A percentile compares a stretch with the other conserved stretches of the same genome.
phyloP scores from a whole-genome alignment of 345 rosid species.

The Pistacia integerrima region DNA sequence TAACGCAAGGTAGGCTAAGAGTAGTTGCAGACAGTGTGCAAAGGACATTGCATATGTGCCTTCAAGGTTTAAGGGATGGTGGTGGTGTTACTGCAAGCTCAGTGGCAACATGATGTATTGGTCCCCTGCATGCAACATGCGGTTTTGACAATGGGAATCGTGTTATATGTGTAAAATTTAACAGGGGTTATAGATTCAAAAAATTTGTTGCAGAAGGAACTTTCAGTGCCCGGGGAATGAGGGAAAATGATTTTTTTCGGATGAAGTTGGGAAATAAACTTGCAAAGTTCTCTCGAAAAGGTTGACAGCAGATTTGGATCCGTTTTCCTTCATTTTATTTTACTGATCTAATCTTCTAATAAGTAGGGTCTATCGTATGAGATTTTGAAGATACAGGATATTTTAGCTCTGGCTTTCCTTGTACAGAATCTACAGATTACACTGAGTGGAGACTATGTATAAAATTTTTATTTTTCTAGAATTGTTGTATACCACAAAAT shows the following conservation, averaged over 20 bases:
- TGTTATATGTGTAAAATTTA: background rate
- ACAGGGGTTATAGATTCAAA: background rate
- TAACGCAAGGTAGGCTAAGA: slow-evolving; percentile 71
- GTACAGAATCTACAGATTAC: background rate
- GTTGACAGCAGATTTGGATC: background rate
- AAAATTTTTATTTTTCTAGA: background rate
- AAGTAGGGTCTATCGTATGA: slow-evolving; percentile 7
- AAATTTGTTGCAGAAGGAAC: background rate
- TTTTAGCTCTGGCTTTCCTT: background rate
- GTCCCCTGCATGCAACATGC: background rate
- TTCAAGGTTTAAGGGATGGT: slow-evolving; percentile 74
- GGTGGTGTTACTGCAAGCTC: slow-evolving; percentile 36
- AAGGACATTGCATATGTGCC: slow-evolving; percentile 60
- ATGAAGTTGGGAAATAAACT: background rate
- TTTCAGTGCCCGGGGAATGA: background rate
- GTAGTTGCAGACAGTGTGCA: slow-evolving; percentile 82
- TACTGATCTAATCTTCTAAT: slow-evolving; percentile 13
- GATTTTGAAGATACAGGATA: slow-evolving; percentile 4
- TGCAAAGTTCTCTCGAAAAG: background rate
- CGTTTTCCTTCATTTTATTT: background rate
- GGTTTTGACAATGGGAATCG: background rate
- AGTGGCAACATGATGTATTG: slow-evolving; percentile 4
- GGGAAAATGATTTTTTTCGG: background rate
- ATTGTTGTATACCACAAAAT: background rate
- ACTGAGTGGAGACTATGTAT: background rate